A percentile compares a stretch with the other conserved stretches of the same genome.
Evolutionary conservation across 768 basidiomycete genomes (phyloP).

Genomic region (Mycena belliarum): DNA sequence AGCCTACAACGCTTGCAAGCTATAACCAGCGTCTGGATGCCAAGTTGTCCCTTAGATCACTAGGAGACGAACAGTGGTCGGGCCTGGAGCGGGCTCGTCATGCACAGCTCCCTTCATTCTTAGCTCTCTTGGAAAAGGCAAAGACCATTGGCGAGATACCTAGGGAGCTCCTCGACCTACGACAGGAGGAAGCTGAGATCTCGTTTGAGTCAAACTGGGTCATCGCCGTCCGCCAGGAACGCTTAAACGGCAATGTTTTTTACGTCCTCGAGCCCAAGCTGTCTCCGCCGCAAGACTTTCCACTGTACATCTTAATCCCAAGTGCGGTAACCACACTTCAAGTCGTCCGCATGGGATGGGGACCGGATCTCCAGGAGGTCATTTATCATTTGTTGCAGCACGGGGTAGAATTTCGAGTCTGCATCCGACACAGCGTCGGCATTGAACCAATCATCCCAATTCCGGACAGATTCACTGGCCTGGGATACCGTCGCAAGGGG

Average conservation of each 20-base stretch:
- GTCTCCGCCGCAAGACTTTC: neutral
- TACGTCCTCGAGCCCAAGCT: neutral
- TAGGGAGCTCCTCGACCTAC: neutral
- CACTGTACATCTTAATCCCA: neutral
- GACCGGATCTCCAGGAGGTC: neutral
- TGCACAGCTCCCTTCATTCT: neutral
- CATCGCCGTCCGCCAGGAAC: neutral
- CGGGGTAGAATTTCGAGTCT: too few species aligned
- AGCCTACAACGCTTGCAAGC: too few species aligned
- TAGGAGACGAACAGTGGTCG: neutral
- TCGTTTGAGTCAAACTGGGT: neutral
- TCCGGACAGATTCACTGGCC: neutral
- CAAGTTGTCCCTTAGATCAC: neutral
- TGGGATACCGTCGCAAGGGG: neutral
- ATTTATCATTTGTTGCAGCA: neutral
- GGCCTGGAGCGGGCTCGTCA: neutral
- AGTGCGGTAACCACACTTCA: constrained; percentile 1
- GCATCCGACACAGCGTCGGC: too few species aligned
- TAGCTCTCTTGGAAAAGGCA: neutral
- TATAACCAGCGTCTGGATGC: neutral
- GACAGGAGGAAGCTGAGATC: neutral
- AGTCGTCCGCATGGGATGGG: constrained; percentile 6
- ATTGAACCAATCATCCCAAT: too few species aligned
- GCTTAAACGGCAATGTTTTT: neutral
- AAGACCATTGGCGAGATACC: neutral